Percentiles rank a stretch among this genome's conserved stretches.
Conservation (phyloP, 2,329 filamentous ascomycete species). For the Cytospora paraplurivora region DNA sequence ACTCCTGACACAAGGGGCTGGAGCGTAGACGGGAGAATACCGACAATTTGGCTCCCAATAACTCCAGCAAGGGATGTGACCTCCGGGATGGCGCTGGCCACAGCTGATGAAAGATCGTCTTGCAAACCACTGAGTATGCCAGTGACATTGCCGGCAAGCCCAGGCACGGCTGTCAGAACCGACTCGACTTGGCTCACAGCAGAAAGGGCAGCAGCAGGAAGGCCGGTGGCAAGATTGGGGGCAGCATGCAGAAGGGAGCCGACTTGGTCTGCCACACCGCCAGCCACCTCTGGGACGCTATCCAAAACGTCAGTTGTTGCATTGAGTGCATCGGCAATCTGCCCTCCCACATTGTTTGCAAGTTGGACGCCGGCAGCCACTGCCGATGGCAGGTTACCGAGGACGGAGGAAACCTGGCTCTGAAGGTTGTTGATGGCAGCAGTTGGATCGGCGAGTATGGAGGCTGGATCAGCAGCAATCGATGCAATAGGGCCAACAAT, state of each 20-base stretch:
- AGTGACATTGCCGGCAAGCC: conserved; percentile 2
- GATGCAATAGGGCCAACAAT: conserved; percentile 22
- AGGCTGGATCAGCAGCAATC: conserved; percentile 22
- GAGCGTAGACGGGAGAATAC: conserved; percentile 21
- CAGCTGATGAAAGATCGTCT: conserved; percentile 19
- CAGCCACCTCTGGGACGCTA: conserved; percentile 21
- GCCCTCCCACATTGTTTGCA: conserved; percentile 23
- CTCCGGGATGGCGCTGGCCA: conserved; percentile 20
- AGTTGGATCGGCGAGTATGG: conserved; percentile 22
- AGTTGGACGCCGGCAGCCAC: conserved; percentile 26
- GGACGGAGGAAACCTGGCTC: conserved; percentile 23
- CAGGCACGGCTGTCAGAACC: conserved; percentile 18
- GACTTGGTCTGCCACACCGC: conserved; percentile 24
- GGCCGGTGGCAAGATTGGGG: conserved; percentile 25
- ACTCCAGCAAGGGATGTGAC: conserved; percentile 24
- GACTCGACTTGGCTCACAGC: conserved; percentile 22
- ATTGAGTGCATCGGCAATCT: conserved; percentile 24
- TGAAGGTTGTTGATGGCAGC: conserved; percentile 23
- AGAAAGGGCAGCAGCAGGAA: conserved; percentile 27
- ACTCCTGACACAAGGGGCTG: conserved; percentile 18
- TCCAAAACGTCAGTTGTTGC: conserved; percentile 22
- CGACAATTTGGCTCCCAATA: conserved; percentile 19
- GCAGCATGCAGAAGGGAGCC: conserved; percentile 26
- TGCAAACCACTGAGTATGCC: conserved; percentile 17
- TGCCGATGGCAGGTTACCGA: conserved; percentile 25